Evolutionary conservation across 805 yeast species (phyloP), one percentile per base, ranked within the genome.

Genomic region (Candida tammaniensis): DNA sequence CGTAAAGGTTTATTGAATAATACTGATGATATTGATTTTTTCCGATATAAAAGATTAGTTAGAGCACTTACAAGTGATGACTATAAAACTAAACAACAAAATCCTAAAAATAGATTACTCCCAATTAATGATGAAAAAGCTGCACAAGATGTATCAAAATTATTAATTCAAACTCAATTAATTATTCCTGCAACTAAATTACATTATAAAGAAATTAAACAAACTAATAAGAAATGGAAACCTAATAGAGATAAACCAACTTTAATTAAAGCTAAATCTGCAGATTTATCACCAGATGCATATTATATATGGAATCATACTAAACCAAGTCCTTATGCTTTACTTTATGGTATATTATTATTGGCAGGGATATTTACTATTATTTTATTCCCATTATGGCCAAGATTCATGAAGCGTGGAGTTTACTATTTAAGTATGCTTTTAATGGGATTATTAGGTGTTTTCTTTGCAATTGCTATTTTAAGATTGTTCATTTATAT

Each of bases 361-460:
- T 61, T 91, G 14, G 76, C 74, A 5, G 82, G 76, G 15, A 70
- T 83, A 4, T 77, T 83, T 46, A 68, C 76, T 2, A 55, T 82
- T 19, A 78, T 85, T 22, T 65, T 84, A 51, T 93, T 87, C 80
- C 98, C 98, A 43, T 72, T 93, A 51, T 93, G 98, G 98, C 98
- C 98, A 17, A 52, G 68, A 23, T 78, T 82, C 60, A 80, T 93
- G 93, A 81, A 95, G 56, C 72, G 72, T 36, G 94, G 93, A 27
- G 96, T 86, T 20, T 93, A 95, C 85, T 93, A 88, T 57, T 55
- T 87, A 35, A 84, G 96, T 21, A 76, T 91, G 70, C 83, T 76
- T 6, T 62, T 80, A 35, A 63, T 93, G 43, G 88, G 85, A 0
- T 61, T 91, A 23, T 68, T 93, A 27, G 88, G 79, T 4, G 64